These are phyloP conservation scores for Hypoxylon sp. DNA, from an alignment of 2,329 filamentous ascomycete species.

Conservation along the genomic window DNA sequence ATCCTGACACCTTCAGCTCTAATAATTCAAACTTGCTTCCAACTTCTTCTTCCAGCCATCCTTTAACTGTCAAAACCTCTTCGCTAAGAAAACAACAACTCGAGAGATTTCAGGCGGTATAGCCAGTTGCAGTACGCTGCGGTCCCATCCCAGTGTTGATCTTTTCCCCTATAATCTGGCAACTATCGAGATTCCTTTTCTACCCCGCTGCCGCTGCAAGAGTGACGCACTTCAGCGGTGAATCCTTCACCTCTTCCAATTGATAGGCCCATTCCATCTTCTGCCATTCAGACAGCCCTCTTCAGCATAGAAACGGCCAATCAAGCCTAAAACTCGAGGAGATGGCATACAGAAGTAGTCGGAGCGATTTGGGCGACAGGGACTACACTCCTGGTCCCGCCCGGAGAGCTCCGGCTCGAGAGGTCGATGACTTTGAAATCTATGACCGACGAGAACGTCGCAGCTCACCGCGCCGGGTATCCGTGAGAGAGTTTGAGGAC, in stretches of 20 bases:
- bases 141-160: slow-evolving; percentile 31
- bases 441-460: slow-evolving; percentile 47
- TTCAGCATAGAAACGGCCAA: slow-evolving; percentile 20
- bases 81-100: slow-evolving; percentile 12
- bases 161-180: slow-evolving; percentile 30
- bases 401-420: slow-evolving; percentile 45
- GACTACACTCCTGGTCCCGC: slow-evolving; percentile 57
- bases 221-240: slow-evolving; percentile 41
- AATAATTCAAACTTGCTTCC: slow-evolving; percentile 21
- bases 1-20: slow-evolving; percentile 38
- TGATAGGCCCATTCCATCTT: slow-evolving; percentile 25
- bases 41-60: slow-evolving; percentile 12
- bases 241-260: slow-evolving; percentile 37
- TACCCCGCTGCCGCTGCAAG: slow-evolving; percentile 40
- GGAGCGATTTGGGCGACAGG: slow-evolving; percentile 60
- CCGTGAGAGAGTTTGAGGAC: slow-evolving; percentile 51
- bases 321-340: slow-evolving; percentile 26
- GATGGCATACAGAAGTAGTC: slow-evolving; percentile 49
- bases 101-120: slow-evolving; percentile 6
- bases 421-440: slow-evolving; percentile 47
- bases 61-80: slow-evolving; percentile 19
- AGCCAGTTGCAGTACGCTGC: slow-evolving; percentile 22
- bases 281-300: slow-evolving; percentile 10
- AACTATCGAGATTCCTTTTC: slow-evolving; percentile 31
- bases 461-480: slow-evolving; percentile 46